Conservation (phyloP, 352 stramenopile species). For the Phytopythium chamaehyphon region DNA sequence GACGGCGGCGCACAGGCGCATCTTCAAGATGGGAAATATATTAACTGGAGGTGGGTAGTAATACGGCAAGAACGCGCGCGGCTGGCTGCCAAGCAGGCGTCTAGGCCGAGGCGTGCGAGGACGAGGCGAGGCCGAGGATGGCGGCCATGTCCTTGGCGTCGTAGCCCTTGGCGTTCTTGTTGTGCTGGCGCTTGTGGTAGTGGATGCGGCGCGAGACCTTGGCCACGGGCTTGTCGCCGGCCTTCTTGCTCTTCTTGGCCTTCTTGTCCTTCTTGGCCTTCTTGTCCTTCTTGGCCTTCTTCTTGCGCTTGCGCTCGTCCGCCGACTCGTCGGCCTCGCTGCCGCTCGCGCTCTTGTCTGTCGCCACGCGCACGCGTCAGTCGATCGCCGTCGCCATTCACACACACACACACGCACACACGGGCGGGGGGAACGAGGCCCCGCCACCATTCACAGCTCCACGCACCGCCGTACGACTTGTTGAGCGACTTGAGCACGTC, state of each 20-base stretch:
- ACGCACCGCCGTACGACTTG: slow-evolving; percentile 58
- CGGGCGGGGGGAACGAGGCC: too few species aligned
- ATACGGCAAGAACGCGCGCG: not conserved
- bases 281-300: slow-evolving; percentile 37
- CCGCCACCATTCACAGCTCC: too few species aligned
- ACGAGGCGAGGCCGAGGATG: slow-evolving; percentile 76
- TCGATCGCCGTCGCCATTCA: not conserved
- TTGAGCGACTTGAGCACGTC: slow-evolving; percentile 85
- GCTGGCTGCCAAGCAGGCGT: not conserved
- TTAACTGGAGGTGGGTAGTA: not conserved
- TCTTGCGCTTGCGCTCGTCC: slow-evolving; percentile 25
- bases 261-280: slow-evolving; percentile 40
- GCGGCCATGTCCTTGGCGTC: slow-evolving; percentile 78
- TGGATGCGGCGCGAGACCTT: slow-evolving; percentile 66
- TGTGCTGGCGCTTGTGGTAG: slow-evolving; percentile 75
- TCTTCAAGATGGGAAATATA: too few species aligned
- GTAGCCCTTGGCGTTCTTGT: slow-evolving; percentile 88
- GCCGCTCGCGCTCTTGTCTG: slow-evolving; percentile 24
- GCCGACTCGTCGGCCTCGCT: slow-evolving; percentile 23
- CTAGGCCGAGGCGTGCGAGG: slow-evolving; percentile 6
- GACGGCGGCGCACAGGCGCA: too few species aligned
- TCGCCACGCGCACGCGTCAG: not conserved
- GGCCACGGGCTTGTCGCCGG: slow-evolving; percentile 15
- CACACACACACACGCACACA: too few species aligned
- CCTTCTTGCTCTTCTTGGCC: slow-evolving; percentile 46